Conservation (phyloP, 306 rosid genomes). For the Cucumis melo region DNA sequence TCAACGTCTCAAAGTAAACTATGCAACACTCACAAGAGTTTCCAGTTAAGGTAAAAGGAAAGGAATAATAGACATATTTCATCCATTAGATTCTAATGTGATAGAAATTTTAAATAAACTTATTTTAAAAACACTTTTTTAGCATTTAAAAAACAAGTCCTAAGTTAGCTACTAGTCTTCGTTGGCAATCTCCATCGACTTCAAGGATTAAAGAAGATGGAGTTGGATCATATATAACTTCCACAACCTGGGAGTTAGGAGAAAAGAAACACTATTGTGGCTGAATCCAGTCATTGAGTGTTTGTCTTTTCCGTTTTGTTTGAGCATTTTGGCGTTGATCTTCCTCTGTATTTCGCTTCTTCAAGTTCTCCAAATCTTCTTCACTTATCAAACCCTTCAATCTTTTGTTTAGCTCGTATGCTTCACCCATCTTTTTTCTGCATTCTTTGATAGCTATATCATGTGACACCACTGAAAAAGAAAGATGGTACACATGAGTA, state of each 20-base stretch:
- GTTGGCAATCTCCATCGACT: not conserved
- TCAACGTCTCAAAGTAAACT: not conserved
- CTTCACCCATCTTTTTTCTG: constrained; percentile 52
- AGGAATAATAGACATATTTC: not conserved
- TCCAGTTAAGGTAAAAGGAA: not conserved
- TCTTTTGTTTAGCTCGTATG: constrained; percentile 62
- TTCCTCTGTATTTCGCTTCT: constrained; percentile 46
- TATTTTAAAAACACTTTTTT: no score
- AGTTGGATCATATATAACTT: not conserved
- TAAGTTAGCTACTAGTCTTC: not conserved
- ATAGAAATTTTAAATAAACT: no score
- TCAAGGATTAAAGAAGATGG: not conserved
- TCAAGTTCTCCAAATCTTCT: constrained; percentile 39
- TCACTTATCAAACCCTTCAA: constrained; percentile 48
- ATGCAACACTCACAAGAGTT: not conserved
- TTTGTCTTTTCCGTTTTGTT: constrained; percentile 36
- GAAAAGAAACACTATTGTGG: not conserved
- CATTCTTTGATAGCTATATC: constrained; percentile 80
- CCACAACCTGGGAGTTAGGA: not conserved
- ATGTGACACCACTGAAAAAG: constrained; percentile 69
- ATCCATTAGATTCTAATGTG: not conserved
- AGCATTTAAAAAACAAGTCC: no score
- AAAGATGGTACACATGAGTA: not conserved
- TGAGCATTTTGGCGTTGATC: constrained; percentile 20
- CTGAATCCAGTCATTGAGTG: constrained; percentile 19